Percentiles rank a stretch among this genome's conserved stretches.
Evolutionary conservation across 345 rosid species (phyloP).

Genomic region (Dimocarpus longan): DNA sequence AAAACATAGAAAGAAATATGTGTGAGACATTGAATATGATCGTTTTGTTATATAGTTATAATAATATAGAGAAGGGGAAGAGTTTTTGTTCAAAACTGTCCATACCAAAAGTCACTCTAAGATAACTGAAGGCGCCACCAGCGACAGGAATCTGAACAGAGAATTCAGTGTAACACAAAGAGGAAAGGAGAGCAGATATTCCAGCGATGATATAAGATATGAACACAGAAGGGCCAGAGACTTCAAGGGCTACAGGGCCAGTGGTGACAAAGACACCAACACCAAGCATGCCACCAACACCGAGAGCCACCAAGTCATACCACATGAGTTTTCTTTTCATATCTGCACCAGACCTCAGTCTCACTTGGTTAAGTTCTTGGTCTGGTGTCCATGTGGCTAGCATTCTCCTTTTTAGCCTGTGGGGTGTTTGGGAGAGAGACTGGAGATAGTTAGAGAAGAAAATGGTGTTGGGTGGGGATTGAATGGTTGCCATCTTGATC

Average conservation of each 20-base stretch:
- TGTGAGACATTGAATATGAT: not conserved
- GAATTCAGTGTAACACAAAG: slow-evolving; percentile 93
- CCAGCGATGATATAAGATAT: slow-evolving; percentile 83
- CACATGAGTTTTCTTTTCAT: slow-evolving; percentile 88
- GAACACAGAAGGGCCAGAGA: slow-evolving; percentile 84
- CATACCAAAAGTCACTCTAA: slow-evolving; percentile 90
- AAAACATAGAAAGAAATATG: slow-evolving; percentile 9
- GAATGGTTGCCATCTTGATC: slow-evolving; percentile 33
- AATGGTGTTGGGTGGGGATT: slow-evolving; percentile 29
- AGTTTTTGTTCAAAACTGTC: not conserved
- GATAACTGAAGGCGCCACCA: slow-evolving; percentile 95
- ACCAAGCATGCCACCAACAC: slow-evolving; percentile 94
- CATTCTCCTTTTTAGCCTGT: slow-evolving; percentile 79
- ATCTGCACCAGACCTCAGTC: slow-evolving; percentile 93
- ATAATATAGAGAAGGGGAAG: not conserved
- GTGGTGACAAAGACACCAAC: slow-evolving; percentile 93
- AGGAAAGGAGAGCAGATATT: slow-evolving; percentile 80
- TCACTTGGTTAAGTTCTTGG: slow-evolving; percentile 79
- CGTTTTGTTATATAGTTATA: too few relatives aligned
- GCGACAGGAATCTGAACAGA: slow-evolving; percentile 94
- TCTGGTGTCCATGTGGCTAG: slow-evolving; percentile 93
- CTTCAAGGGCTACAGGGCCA: slow-evolving; percentile 60
- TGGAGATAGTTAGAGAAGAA: slow-evolving; percentile 50
- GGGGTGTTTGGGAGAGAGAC: slow-evolving; percentile 83
- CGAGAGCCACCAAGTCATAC: slow-evolving; percentile 88